phyloP scores from a whole-genome alignment of 768 basidiomycete genomes.

The Ramaria rubella region DNA sequence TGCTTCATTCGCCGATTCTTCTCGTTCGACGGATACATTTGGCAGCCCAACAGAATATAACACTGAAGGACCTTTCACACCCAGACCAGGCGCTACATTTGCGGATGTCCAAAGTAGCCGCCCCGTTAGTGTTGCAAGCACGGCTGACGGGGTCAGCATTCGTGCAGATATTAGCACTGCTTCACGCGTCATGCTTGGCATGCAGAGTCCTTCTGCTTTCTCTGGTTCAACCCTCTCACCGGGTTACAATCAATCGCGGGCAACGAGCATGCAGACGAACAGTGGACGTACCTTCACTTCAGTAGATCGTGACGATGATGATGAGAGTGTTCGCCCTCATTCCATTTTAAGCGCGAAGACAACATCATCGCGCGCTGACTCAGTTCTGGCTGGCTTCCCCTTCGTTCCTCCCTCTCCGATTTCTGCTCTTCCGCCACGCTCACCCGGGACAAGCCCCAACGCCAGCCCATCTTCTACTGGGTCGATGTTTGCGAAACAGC shows the following conservation, averaged over 20 bases:
- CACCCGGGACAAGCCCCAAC: constrained; percentile 22
- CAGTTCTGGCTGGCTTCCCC: constrained; percentile 80
- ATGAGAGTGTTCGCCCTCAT: constrained; percentile 21
- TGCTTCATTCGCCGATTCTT: neutral
- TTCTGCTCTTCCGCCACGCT: constrained; percentile 70
- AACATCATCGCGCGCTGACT: constrained; percentile 68
- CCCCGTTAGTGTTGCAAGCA: constrained; percentile 19
- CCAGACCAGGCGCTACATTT: constrained; percentile 47
- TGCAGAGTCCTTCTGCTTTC: constrained; percentile 18
- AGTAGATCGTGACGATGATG: constrained; percentile 12
- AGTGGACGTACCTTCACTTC: constrained; percentile 57
- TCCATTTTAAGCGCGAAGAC: constrained; percentile 8
- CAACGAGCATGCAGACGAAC: constrained; percentile 43
- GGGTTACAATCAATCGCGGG: neutral
- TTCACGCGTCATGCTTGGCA: constrained; percentile 60
- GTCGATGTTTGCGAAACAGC: constrained; percentile 6
- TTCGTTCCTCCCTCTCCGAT: constrained; percentile 88
- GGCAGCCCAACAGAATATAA: constrained; percentile 6
- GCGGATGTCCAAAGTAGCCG: constrained; percentile 53
- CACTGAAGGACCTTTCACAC: constrained; percentile 7
- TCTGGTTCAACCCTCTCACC: neutral
- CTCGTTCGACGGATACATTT: constrained; percentile 9
- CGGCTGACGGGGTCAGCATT: constrained; percentile 15
- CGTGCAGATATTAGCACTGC: constrained; percentile 54
- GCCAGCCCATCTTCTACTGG: neutral